Base-by-base conservation (phyloP, 2,329 filamentous ascomycete species). In the Fusarium compactum region DNA sequence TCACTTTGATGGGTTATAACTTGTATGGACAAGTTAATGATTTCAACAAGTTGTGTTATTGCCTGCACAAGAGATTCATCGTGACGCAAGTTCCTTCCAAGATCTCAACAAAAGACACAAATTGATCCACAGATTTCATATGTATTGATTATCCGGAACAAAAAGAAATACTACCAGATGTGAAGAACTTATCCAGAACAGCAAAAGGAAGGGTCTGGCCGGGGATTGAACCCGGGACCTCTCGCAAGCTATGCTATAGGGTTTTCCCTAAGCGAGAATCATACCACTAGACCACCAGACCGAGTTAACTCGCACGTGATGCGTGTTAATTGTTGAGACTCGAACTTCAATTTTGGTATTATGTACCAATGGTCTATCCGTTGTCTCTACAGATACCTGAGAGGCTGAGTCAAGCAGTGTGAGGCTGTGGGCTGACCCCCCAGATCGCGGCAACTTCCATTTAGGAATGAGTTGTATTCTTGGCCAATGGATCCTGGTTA, bases 211-310 rank as follows among this genome's bases (percentile, higher is more conserved):
- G 32, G 1, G 0, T 6, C 80, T 80, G 80, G 79, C 81, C 81
- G 81, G 79, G 81, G 79, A 82, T 82, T 80, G 81, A 82, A 82
- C 80, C 79, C 81, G 80, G 80, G 80, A 82, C 80, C 80, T 82
- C 80, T 81, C 80, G 80, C 80, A 82, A 74, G 67, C 70, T 60
- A 34, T 70, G 77, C 78, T 78, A 40, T 71, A 77, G 79, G 79
- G 78, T 81, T 69, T 72, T 78, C 87, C 87, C 88, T 90, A 89
- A 89, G 88, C 87, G 87, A 88, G 87, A 89, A 90, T 89, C 87
- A 89, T 90, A 89, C 87, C 87, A 86, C 87, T 88, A 89, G 86
- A 88, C 86, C 85, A 88, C 79, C 79, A 80, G 79, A 78, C 80
- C 80, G 80, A 29, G 8, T 4, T 8, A 2, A 5, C 8, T 5